A percentile compares a stretch with the other conserved stretches of the same genome.
Conservation (phyloP, 805 yeast genomes). For the Zygosaccharomyces bisporus region DNA sequence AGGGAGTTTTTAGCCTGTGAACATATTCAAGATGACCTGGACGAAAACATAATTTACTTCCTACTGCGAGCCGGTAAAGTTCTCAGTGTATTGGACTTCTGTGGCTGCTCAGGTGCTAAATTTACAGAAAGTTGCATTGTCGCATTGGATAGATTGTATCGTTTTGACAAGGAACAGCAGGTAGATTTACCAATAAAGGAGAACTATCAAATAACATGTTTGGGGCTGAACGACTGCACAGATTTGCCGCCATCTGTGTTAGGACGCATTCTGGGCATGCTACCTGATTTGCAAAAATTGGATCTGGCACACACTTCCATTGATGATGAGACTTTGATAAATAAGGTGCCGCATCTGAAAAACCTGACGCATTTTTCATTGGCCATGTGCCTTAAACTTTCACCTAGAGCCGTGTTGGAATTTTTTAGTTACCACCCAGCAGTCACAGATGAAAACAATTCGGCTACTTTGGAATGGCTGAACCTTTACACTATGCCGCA, state of each 20-base stretch:
- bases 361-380: constrained; percentile 71
- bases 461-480: constrained; percentile 57
- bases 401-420: constrained; percentile 66
- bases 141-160: constrained; percentile 29
- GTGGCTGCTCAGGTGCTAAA: constrained; percentile 72
- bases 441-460: constrained; percentile 36
- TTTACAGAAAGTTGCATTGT: constrained; percentile 57
- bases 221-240: constrained; percentile 87
- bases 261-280: constrained; percentile 40
- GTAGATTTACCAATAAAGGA: constrained; percentile 19
- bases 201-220: constrained; percentile 36
- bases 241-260: constrained; percentile 61
- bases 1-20: constrained; percentile 81
- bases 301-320: constrained; percentile 82
- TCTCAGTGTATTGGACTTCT: constrained; percentile 74
- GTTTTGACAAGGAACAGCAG: constrained; percentile 15
- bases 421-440: constrained; percentile 73
- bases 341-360: constrained; percentile 51
- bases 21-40: constrained; percentile 79
- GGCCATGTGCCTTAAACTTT: constrained; percentile 59
- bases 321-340: constrained; percentile 54
- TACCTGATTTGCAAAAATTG: constrained; percentile 62
- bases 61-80: constrained; percentile 33
- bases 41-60: constrained; percentile 40
- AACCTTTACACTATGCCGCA: constrained; percentile 60